Evolutionary conservation across 768 basidiomycete species (phyloP).

Genomic region (Hortiboletus flavorubellus): DNA sequence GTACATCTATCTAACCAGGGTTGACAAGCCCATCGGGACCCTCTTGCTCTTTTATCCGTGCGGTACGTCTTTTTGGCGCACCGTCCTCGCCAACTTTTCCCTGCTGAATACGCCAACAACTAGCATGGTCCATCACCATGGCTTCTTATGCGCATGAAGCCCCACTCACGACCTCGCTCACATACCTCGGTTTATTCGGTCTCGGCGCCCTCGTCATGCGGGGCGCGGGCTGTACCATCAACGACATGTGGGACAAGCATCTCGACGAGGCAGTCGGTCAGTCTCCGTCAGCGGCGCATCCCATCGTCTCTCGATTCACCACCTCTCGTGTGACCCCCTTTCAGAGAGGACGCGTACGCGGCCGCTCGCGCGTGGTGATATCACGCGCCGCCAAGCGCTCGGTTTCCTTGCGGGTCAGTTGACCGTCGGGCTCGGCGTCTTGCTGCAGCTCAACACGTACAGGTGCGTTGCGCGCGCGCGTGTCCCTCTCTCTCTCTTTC

Average conservation of each 20-base stretch:
- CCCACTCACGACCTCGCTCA: conserved; percentile 65
- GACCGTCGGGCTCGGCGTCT: conserved; percentile 74
- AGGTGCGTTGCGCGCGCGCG: conserved; percentile 47
- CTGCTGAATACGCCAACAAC: background rate
- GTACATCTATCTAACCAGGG: conserved; percentile 81
- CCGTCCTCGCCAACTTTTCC: too few species aligned
- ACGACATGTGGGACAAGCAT: conserved; percentile 97
- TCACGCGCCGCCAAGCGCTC: conserved; percentile 71
- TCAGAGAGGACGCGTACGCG: conserved; percentile 82
- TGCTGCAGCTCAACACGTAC: conserved; percentile 93
- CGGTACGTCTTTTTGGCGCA: conserved; percentile 48
- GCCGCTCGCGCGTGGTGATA: conserved; percentile 82
- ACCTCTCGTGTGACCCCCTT: background rate
- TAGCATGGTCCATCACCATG: conserved; percentile 99
- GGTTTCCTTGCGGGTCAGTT: conserved; percentile 83
- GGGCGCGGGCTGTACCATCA: conserved; percentile 97
- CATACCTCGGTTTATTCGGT: conserved; percentile 81
- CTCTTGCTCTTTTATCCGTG: conserved; percentile 92
- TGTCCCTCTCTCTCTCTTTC: too few species aligned
- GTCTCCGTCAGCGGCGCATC: background rate
- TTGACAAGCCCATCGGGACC: conserved; percentile 97
- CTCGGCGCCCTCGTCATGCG: conserved; percentile 93
- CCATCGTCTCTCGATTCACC: background rate
- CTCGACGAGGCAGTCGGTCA: conserved; percentile 90
- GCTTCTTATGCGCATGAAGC: conserved; percentile 76